Percentiles rank a stretch among this genome's conserved stretches.
Evolutionary conservation across 257 asterid species (phyloP).

Genomic region (Solanum chaucha): DNA sequence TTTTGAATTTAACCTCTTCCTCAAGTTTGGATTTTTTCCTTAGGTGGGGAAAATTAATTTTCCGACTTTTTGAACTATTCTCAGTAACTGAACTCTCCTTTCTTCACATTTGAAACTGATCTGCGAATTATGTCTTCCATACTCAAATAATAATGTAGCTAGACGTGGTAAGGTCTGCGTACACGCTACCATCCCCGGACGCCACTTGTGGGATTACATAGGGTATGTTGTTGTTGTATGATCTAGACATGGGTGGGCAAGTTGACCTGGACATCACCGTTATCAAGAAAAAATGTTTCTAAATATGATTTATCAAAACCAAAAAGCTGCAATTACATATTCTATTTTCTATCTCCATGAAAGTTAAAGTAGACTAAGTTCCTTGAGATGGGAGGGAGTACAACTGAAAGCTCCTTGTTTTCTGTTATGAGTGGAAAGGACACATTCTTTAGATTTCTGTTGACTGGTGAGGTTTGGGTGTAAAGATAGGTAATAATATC

Average conservation of each 20-base stretch:
- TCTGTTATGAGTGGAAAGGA: neutral
- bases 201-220: neutral
- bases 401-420: neutral
- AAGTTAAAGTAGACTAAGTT: neutral
- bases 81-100: neutral
- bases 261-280: neutral
- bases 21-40: neutral
- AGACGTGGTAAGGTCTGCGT: neutral
- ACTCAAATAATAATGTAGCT: neutral
- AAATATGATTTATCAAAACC: neutral
- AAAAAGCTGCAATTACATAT: neutral
- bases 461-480: neutral
- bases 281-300: neutral
- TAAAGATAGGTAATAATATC: neutral
- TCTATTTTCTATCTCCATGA: neutral
- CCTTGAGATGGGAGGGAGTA: neutral
- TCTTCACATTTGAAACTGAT: neutral
- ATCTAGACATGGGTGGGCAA: neutral
- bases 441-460: neutral
- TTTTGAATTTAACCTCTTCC: neutral
- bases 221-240: neutral
- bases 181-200: neutral
- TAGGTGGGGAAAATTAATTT: neutral
- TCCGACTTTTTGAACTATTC: neutral
- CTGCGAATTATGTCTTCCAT: neutral